phyloP scores from a whole-genome alignment of 495 filamentous ascomycete species.

The Trypethelium eluteriae region DNA sequence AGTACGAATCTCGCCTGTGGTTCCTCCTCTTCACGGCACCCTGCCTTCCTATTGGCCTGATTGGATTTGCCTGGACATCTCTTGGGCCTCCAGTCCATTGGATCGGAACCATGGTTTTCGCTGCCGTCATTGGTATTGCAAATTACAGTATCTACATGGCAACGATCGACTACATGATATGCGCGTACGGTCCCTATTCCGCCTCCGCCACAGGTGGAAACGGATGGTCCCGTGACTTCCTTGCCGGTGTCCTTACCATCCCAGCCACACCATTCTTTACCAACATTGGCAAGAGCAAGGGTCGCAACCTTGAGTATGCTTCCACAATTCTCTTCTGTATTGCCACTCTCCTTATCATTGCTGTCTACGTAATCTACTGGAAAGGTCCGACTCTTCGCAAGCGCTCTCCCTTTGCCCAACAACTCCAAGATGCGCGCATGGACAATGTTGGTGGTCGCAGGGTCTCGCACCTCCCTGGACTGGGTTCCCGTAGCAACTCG shows the following conservation, averaged over 20 bases:
- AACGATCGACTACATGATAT: slow-evolving; percentile 82
- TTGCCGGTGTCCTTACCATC: slow-evolving; percentile 71
- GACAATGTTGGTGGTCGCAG: slow-evolving; percentile 21
- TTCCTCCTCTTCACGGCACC: slow-evolving; percentile 56
- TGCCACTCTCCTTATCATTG: slow-evolving; percentile 58
- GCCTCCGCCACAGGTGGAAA: slow-evolving; percentile 74
- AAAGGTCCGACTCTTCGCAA: slow-evolving; percentile 61
- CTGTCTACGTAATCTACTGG: slow-evolving; percentile 73
- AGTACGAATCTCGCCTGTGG: slow-evolving; percentile 51
- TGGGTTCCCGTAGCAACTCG: neutral
- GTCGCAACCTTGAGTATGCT: slow-evolving; percentile 56
- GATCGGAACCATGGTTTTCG: slow-evolving; percentile 58
- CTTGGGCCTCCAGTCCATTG: slow-evolving; percentile 53
- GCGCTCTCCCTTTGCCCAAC: slow-evolving; percentile 65
- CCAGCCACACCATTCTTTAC: slow-evolving; percentile 63
- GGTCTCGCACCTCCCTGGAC: neutral
- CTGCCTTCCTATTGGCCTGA: slow-evolving; percentile 57
- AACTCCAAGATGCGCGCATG: slow-evolving; percentile 21
- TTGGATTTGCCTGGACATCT: slow-evolving; percentile 62
- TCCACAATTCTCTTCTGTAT: slow-evolving; percentile 67
- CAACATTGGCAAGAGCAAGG: slow-evolving; percentile 48
- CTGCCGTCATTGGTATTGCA: slow-evolving; percentile 58
- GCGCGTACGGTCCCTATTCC: slow-evolving; percentile 67
- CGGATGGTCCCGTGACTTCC: slow-evolving; percentile 69
- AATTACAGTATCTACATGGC: slow-evolving; percentile 69